Conservation (phyloP, 2,329 filamentous ascomycete species). For the Fusarium illudens region DNA sequence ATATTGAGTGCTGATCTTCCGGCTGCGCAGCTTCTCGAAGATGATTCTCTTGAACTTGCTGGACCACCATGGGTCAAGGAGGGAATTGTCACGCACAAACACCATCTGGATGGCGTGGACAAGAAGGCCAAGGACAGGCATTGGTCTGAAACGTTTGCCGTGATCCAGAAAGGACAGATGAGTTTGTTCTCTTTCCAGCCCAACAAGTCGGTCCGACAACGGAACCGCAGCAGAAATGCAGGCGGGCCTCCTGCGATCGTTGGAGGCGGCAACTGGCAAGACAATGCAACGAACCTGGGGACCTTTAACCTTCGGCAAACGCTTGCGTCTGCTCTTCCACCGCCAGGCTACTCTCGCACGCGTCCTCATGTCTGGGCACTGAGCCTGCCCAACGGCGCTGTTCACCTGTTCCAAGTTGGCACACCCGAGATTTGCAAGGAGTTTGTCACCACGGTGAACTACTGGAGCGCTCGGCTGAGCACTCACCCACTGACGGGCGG, state of each 20-base stretch:
- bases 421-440: constrained; percentile 94
- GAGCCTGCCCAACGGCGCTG: constrained; percentile 88
- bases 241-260: constrained; percentile 70
- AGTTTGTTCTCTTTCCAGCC: constrained; percentile 91
- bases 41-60: constrained; percentile 88
- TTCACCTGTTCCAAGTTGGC: constrained; percentile 98
- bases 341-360: constrained; percentile 90
- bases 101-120: constrained; percentile 89
- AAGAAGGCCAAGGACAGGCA: constrained; percentile 94
- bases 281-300: constrained; percentile 90
- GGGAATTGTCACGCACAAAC: constrained; percentile 94
- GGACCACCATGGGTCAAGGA: constrained; percentile 99
- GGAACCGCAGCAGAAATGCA: constrained; percentile 63
- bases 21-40: constrained; percentile 77
- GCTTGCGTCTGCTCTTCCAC: constrained; percentile 86
- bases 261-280: constrained; percentile 97
- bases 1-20: constrained; percentile 68
- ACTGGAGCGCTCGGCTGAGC: constrained; percentile 94
- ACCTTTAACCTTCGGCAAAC: constrained; percentile 90
- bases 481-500: constrained; percentile 93
- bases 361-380: constrained; percentile 94
- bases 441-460: constrained; percentile 94
- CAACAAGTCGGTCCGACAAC: constrained; percentile 78
- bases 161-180: constrained; percentile 93
- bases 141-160: constrained; percentile 95